These are phyloP conservation scores for Myxozyma mucilagina DNA, from an alignment of 805 yeast genomes.

Conservation along the genomic window DNA sequence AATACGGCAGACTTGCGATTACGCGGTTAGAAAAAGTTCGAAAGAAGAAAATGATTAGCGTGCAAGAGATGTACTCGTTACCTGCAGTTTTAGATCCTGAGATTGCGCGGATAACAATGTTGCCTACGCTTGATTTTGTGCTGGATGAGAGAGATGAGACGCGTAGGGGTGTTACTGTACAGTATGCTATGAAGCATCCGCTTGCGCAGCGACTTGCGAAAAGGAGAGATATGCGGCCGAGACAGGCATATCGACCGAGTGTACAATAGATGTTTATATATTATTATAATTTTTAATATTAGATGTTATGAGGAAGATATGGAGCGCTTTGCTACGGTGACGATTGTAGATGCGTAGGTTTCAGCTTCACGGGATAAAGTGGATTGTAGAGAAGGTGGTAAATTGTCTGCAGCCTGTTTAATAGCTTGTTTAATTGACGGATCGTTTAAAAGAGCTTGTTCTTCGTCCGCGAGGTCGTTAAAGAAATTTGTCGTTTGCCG, in stretches of 20 bases:
- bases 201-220: not conserved
- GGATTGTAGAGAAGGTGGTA: too few species aligned
- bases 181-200: not conserved
- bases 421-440: not conserved
- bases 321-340: not conserved
- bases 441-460: not conserved
- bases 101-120: slow-evolving; percentile 1
- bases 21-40: not conserved
- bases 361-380: not conserved
- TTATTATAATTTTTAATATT: too few species aligned
- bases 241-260: too few species aligned
- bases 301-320: too few species aligned
- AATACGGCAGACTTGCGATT: not conserved
- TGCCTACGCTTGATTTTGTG: slow-evolving; percentile 4
- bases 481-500: not conserved
- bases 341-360: slow-evolving; percentile 1
- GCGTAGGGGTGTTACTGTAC: not conserved
- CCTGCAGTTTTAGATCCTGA: slow-evolving; percentile 21
- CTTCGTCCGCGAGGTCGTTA: slow-evolving; percentile 5
- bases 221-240: too few species aligned
- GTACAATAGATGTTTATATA: too few species aligned
- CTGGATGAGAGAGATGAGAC: not conserved
- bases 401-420: not conserved
- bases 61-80: not conserved
- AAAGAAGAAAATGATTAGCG: not conserved